Percentiles rank a stretch among this genome's conserved stretches.
phyloP scores from a whole-genome alignment of 371 early-diverging fungal genomes.

The Syncephalastrum monosporum region DNA sequence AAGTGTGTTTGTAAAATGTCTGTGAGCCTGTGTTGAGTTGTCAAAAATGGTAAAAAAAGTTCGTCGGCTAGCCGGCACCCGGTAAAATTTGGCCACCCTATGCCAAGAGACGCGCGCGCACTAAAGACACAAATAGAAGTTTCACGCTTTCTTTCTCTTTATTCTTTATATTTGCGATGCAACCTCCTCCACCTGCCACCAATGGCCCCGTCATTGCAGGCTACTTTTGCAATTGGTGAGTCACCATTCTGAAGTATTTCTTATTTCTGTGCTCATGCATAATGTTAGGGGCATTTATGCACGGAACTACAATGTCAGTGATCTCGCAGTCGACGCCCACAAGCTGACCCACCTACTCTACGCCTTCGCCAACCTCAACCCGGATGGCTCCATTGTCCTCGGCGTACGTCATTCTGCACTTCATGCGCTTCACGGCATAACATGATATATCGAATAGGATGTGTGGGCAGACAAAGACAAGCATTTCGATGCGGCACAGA shows the following conservation, averaged over 20 bases:
- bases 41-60: too few species aligned
- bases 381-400: conserved; percentile 61
- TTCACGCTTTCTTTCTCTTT: conserved; percentile 8
- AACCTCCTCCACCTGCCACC: conserved; percentile 25
- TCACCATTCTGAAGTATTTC: neutral
- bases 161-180: conserved; percentile 3
- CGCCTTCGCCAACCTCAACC: conserved; percentile 82
- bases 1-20: too few species aligned
- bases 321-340: conserved; percentile 55
- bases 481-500: conserved; percentile 41
- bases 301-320: conserved; percentile 63
- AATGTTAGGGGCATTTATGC: conserved; percentile 72
- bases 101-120: too few species aligned
- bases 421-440: neutral
- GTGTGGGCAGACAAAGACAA: conserved; percentile 49
- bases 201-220: conserved; percentile 36
- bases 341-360: conserved; percentile 83
- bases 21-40: too few species aligned
- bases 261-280: neutral
- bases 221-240: conserved; percentile 34
- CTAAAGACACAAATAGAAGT: neutral
- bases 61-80: too few species aligned
- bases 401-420: conserved; percentile 35
- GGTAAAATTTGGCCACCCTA: too few species aligned
- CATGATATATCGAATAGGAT: conserved; percentile 22